Evolutionary conservation across 768 basidiomycete species (phyloP).

Genomic region (Clavaria fumosa): DNA sequence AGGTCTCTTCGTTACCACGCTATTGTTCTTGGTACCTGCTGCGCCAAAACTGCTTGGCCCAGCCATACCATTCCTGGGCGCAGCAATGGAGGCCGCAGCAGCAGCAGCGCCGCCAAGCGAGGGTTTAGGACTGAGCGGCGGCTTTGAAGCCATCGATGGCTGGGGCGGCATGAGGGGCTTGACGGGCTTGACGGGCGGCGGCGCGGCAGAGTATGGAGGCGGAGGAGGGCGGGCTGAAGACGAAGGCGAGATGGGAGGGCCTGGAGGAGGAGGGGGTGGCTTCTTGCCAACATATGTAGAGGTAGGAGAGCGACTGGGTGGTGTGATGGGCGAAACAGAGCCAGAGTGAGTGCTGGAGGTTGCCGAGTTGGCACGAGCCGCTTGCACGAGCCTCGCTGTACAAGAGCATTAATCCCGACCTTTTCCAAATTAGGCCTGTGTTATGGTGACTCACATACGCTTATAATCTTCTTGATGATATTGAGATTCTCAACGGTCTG

Average conservation of each 20-base stretch:
- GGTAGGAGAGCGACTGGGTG: constrained; percentile 14
- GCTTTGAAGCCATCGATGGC: background rate
- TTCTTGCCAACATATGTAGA: too few relatives aligned
- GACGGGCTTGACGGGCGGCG: constrained; percentile 8
- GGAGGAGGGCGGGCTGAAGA: constrained; percentile 19
- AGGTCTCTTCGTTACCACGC: constrained; percentile 54
- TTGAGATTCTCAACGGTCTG: constrained; percentile 62
- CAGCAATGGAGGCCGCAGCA: constrained; percentile 22
- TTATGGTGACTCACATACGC: constrained; percentile 49
- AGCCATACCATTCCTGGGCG: too few relatives aligned
- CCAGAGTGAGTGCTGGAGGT: constrained; percentile 22
- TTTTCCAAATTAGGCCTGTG: too few relatives aligned
- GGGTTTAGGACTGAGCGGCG: too few relatives aligned
- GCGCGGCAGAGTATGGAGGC: constrained; percentile 20
- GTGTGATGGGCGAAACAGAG: constrained; percentile 19
- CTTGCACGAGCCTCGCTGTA: constrained; percentile 55
- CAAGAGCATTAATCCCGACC: background rate
- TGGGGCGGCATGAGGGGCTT: background rate
- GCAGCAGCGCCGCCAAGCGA: constrained; percentile 14
- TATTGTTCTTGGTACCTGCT: constrained; percentile 11
- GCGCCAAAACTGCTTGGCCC: too few relatives aligned
- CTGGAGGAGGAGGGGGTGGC: constrained; percentile 29
- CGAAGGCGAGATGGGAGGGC: constrained; percentile 37
- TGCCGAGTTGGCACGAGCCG: constrained; percentile 22
- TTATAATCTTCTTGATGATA: constrained; percentile 72